phyloP scores from a whole-genome alignment of 805 yeast genomes.

The Yarrowia hollandica region DNA sequence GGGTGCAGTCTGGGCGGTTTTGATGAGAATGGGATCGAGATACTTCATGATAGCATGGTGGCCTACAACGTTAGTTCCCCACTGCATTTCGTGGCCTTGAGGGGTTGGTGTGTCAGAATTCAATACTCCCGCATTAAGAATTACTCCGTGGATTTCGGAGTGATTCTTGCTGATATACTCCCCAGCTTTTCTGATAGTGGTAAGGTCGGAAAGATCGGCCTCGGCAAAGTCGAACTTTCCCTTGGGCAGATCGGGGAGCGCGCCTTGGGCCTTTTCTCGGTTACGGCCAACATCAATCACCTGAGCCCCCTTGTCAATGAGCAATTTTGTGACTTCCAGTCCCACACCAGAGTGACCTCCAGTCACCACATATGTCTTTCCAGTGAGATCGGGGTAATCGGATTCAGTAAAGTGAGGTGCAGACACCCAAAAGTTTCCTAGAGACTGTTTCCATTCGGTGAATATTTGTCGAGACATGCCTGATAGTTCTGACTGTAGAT shows the following conservation, averaged over 20 bases:
- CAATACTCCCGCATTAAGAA: slow-evolving; percentile 52
- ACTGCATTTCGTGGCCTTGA: slow-evolving; percentile 50
- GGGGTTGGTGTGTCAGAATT: slow-evolving; percentile 42
- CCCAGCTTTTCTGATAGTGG: slow-evolving; percentile 46
- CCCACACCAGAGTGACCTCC: slow-evolving; percentile 45
- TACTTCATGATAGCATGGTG: slow-evolving; percentile 48
- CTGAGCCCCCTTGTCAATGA: slow-evolving; percentile 42
- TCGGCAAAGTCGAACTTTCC: slow-evolving; percentile 35
- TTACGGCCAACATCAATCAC: slow-evolving; percentile 46
- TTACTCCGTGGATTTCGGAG: slow-evolving; percentile 42
- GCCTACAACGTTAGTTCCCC: slow-evolving; percentile 52
- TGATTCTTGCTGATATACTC: slow-evolving; percentile 38
- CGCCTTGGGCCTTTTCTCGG: slow-evolving; percentile 40
- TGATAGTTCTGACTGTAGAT: too few relatives aligned
- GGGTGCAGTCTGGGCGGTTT: slow-evolving; percentile 40
- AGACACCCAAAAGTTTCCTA: slow-evolving; percentile 13
- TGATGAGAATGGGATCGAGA: slow-evolving; percentile 44
- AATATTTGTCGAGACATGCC: slow-evolving; percentile 2
- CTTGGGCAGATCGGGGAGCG: slow-evolving; percentile 38
- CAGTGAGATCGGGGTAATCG: slow-evolving; percentile 42
- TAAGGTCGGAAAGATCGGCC: slow-evolving; percentile 43
- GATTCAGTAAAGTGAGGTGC: slow-evolving; percentile 35
- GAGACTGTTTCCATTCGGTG: slow-evolving; percentile 16
- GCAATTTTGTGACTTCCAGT: slow-evolving; percentile 40
- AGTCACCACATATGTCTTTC: slow-evolving; percentile 42